These are phyloP conservation scores for Arthrobotrys sinensis DNA, from an alignment of 2,329 filamentous ascomycete genomes.

Conservation along the genomic window DNA sequence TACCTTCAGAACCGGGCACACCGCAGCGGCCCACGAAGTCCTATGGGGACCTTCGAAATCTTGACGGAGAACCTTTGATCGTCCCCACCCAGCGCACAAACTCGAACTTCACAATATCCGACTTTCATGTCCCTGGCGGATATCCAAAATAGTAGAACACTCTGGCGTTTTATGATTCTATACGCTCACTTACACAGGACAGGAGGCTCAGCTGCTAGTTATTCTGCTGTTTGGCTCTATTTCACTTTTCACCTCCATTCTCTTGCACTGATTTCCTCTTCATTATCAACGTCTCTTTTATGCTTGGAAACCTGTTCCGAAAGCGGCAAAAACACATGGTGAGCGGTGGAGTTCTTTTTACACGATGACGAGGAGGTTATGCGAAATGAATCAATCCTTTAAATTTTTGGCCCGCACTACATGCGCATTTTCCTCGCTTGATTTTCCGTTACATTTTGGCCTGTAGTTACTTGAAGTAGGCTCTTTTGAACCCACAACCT, in stretches of 20 bases:
- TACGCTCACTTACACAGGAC: conserved; percentile 49
- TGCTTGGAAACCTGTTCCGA: neutral
- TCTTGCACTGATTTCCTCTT: conserved; percentile 2
- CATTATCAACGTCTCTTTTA: neutral
- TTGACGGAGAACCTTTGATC: conserved; percentile 46
- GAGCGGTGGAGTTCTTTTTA: neutral
- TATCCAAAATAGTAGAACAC: conserved; percentile 70
- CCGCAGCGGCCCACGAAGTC: conserved; percentile 43
- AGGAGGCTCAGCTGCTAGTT: conserved; percentile 1
- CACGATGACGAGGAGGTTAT: conserved; percentile 17
- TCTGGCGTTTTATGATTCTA: conserved; percentile 32
- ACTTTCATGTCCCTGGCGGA: conserved; percentile 79
- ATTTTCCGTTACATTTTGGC: neutral
- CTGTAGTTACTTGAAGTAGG: neutral
- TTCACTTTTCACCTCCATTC: conserved; percentile 29
- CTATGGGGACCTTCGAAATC: conserved; percentile 40
- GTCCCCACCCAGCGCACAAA: conserved; percentile 62
- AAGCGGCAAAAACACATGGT: neutral
- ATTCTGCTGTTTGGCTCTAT: neutral
- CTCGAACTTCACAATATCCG: conserved; percentile 72
- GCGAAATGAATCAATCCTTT: conserved; percentile 9
- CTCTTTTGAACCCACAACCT: neutral
- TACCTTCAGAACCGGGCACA: conserved; percentile 30
- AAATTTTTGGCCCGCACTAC: neutral
- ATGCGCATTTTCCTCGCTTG: neutral